A percentile compares a stretch with the other conserved stretches of the same genome.
Conservation (phyloP, 225 moss, liverwort and hornwort genomes). For the Polytrichum commune region DNA sequence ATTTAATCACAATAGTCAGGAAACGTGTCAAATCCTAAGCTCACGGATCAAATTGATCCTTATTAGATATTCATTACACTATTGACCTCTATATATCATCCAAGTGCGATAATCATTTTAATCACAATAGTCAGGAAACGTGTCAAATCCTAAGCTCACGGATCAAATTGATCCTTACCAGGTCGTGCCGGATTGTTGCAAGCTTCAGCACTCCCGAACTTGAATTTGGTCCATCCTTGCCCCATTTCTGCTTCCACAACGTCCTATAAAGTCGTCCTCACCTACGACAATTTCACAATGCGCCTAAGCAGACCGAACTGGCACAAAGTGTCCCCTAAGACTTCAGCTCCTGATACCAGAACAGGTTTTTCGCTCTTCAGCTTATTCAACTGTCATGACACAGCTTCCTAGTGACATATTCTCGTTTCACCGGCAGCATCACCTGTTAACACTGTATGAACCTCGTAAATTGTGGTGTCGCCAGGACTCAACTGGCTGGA, state of each 20-base stretch:
- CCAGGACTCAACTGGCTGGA: too few species aligned
- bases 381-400: too few species aligned
- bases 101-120: background rate
- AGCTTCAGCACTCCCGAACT: constrained; percentile 17
- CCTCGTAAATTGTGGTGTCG: too few species aligned
- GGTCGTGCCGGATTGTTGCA: constrained; percentile 13
- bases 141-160: background rate
- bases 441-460: too few species aligned
- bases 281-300: background rate
- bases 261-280: background rate
- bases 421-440: too few species aligned
- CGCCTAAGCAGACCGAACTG: too few species aligned
- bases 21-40: background rate
- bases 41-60: background rate
- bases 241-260: constrained; percentile 24
- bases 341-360: too few species aligned
- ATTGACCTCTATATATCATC: background rate
- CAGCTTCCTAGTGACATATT: too few species aligned
- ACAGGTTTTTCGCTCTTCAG: too few species aligned
- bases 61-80: constrained; percentile 12
- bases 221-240: constrained; percentile 44
- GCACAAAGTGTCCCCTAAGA: too few species aligned
- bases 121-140: background rate
- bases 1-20: background rate
- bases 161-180: constrained; percentile 15